Base-by-base conservation (phyloP, 306 rosid species). In the Glycyrrhiza uralensis region DNA sequence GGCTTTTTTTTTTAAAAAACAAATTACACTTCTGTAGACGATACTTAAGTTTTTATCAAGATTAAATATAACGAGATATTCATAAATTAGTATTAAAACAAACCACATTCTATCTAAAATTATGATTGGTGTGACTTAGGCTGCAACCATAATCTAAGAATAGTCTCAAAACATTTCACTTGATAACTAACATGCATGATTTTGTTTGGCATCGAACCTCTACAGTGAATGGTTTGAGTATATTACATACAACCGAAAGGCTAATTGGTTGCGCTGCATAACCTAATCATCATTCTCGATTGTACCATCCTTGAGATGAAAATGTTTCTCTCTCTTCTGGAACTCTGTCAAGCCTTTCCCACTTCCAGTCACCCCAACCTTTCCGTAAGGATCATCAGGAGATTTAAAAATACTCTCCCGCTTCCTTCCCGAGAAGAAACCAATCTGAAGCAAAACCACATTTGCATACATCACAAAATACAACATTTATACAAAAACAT, bases 331-430 rank as follows among this genome's bases (percentile, higher is more conserved):
- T 77, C 99, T 89, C 82, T 86, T 91, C 58, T 94, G 99, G 72
- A 94, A 94, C 26, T 89, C 99, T 1, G 99, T 94, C 88, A 94
- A 85, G 69, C 99, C 99, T 86, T 94, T 94, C 17, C 99, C 99
- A 70, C 99, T 94, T 52, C 99, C 97, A 12, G 99, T 94, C 79
- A 91, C 99, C 46, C 99, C 99, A 80, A 94, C 99, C 90, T 94
- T 94, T 38, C 99, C 99, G 0, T 70, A 38, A 17, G 99, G 96
- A 80, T 94, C 99, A 8, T 94, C 99, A 0, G 99, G 99, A 79
- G 99, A 94, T 81, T 94, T 94, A 81, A 94, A 94, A 76, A 94
- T 94, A 81, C 99, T 94, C 85, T 94, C 99, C 39, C 91, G 85
- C 79, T 94, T 94, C 67, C 93, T 86, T 66, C 96, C 96, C 0